Percentiles rank a stretch among this genome's conserved stretches.
Conservation (phyloP, 441 rosid genomes). For the Pelargonium citronellum region DNA sequence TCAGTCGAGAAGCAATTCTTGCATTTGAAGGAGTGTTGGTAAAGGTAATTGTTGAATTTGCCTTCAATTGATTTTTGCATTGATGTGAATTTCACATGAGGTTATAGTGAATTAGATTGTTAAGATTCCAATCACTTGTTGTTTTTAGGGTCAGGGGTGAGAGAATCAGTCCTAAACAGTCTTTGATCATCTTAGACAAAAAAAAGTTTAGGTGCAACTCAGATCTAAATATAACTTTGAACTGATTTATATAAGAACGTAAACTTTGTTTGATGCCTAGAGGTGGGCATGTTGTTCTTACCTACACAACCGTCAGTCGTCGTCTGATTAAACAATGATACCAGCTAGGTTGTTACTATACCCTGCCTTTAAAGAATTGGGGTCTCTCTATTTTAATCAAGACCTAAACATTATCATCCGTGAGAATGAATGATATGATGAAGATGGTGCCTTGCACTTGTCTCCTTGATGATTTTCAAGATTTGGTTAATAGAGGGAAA, state of each 20-base stretch:
- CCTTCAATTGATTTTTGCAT: background rate
- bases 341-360: too few species aligned
- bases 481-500: background rate
- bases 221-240: background rate
- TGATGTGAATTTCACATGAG: background rate
- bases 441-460: background rate
- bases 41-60: background rate
- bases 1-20: background rate
- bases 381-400: background rate
- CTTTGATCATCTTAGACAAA: background rate
- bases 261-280: background rate
- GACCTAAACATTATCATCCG: background rate
- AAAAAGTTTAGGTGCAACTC: background rate
- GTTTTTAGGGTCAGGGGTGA: background rate
- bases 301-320: too few species aligned
- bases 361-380: background rate
- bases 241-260: background rate
- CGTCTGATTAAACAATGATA: too few species aligned
- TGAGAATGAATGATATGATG: background rate
- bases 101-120: background rate
- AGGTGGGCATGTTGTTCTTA: background rate
- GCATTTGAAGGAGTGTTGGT: background rate
- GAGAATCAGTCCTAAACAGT: background rate
- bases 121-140: background rate
- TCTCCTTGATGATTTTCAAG: background rate